Base-by-base conservation (phyloP, 2,329 filamentous ascomycete species). In the Endoconidiophora laricicola region DNA sequence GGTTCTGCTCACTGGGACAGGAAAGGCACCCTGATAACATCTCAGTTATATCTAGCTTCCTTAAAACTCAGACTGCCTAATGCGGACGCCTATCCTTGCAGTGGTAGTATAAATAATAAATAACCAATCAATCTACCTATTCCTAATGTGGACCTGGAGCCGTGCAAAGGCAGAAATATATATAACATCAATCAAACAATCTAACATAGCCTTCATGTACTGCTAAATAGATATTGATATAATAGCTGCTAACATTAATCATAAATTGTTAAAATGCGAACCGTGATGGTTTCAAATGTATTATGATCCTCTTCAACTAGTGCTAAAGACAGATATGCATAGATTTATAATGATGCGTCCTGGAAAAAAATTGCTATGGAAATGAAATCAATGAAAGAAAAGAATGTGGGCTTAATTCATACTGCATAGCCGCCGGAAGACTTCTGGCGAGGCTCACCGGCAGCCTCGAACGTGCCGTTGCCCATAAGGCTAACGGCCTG, bases 391-490 rank as follows among this genome's bases (percentile, higher is more conserved):
- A 48, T 40, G n/a, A 3, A 41, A 26, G 18, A 39, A 48, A 48
- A 41, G 4, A 12, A 48, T 18, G n/a, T 18, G 3, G 20, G n/a
- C 12, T 23, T 6, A n/a, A 23, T 33, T 45, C 49, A 74, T 4
- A 72, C 63, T 0, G 67, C 66, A 50, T 75, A 77, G 0, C 84
- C 86, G 2, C 77, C 86, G 14, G 82, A 86, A 58, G 82, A 79
- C 26, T 65, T 59, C 68, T 91, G 85, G 55, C 87, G 76, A n/a
- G 86, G 83, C 65, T 94, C 87, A 1, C 83, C 79, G 1, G 79
- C 84, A 0, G 86, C 86, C 62, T 90, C 84, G 62, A 94, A 94
- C 0, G 66, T 67, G 0, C 73, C 73, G 61, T 87, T 81, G 10
- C 62, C 60, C 53, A 83, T 59, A 54, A 78, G 64, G 49, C 79